Evolutionary conservation across 1,284 basidiomycete species (phyloP).

Genomic region (Coriolopsis trogii): DNA sequence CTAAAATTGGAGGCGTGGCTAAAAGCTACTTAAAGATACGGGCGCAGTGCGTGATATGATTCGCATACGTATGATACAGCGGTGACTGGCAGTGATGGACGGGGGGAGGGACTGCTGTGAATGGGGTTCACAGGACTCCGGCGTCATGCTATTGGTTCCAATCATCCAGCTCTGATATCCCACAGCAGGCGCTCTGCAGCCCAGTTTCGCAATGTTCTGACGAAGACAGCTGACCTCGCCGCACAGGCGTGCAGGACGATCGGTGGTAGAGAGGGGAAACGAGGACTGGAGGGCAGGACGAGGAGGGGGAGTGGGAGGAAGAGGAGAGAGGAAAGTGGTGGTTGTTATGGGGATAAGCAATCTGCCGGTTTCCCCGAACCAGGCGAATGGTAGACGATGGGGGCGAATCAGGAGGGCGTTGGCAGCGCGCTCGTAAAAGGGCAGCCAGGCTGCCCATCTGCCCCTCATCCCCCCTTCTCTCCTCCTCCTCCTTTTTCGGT

Average conservation of each 20-base stretch:
- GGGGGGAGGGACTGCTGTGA: no score
- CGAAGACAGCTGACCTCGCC: neutral
- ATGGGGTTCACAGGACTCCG: no score
- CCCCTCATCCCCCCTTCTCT: slow-evolving; percentile 11
- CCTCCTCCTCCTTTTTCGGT: slow-evolving; percentile 30
- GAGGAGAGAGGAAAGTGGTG: slow-evolving; percentile 1
- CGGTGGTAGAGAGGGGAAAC: neutral
- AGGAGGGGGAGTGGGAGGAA: neutral
- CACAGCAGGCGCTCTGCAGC: no score
- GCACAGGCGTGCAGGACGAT: neutral
- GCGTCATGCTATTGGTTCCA: no score
- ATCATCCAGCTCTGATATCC: no score
- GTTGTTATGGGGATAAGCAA: slow-evolving; percentile 28
- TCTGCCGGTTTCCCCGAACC: slow-evolving; percentile 33
- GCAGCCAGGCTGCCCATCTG: neutral
- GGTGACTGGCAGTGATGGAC: neutral
- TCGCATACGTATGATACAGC: neutral
- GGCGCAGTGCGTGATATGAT: neutral
- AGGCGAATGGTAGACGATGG: slow-evolving; percentile 15
- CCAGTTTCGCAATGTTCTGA: no score
- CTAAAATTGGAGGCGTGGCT: no score
- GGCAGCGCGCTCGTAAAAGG: slow-evolving; percentile 19
- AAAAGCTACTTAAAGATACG: no score
- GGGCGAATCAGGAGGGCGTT: slow-evolving; percentile 21
- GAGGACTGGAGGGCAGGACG: neutral